Conservation (phyloP, 140 eudicot species). For the Bidens hawaiensis region DNA sequence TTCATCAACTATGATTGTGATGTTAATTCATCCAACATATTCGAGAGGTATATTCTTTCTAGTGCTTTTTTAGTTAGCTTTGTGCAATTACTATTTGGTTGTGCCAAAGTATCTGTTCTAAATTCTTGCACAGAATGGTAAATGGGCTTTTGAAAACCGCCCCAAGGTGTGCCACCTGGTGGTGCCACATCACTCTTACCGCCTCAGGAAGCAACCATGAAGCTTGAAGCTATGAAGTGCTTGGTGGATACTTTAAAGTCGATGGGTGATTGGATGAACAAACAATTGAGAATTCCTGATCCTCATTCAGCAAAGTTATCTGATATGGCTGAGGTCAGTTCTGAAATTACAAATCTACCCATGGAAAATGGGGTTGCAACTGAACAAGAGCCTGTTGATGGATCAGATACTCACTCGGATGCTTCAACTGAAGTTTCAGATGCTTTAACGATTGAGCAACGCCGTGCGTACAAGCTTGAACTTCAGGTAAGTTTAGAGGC, state of each 20-base stretch:
- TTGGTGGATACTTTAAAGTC: constrained; percentile 78
- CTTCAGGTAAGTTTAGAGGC: constrained; percentile 62
- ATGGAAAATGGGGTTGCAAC: constrained; percentile 52
- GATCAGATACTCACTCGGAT: constrained; percentile 76
- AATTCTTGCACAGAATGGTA: constrained; percentile 63
- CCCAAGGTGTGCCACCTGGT: constrained; percentile 94
- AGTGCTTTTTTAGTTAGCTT: constrained; percentile 4
- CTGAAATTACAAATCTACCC: constrained; percentile 47
- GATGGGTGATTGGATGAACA: constrained; percentile 99
- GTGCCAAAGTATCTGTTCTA: not conserved
- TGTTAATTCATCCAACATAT: constrained; percentile 95
- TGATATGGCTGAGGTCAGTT: constrained; percentile 41
- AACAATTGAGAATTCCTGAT: constrained; percentile 80
- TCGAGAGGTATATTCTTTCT: constrained; percentile 63
- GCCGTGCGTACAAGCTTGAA: constrained; percentile 97
- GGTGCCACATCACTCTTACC: constrained; percentile 69
- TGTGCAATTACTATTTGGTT: constrained; percentile 8
- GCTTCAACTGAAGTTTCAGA: constrained; percentile 73
- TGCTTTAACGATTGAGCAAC: constrained; percentile 84
- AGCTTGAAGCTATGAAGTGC: constrained; percentile 91
- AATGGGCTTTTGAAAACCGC: constrained; percentile 97
- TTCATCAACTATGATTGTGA: constrained; percentile 94
- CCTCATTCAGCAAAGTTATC: constrained; percentile 40
- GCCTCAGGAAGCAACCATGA: constrained; percentile 81
- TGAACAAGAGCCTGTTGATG: constrained; percentile 65